Conservation (phyloP, 495 filamentous ascomycete genomes). For the Cudoniella acicularis region DNA sequence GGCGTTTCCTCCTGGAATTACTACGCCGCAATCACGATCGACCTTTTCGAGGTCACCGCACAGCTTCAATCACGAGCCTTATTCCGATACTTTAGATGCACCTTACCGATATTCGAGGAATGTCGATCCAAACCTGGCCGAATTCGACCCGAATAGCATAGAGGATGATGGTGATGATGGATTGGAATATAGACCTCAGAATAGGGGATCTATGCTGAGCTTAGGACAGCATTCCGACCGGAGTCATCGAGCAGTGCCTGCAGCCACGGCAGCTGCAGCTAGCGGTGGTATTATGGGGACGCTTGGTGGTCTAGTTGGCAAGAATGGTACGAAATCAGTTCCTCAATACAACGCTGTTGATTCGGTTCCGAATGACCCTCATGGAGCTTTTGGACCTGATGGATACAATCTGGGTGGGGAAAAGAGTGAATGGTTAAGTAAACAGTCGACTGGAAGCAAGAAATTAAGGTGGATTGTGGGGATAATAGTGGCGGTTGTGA, state of each 20-base stretch:
- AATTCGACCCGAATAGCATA: slow-evolving; percentile 75
- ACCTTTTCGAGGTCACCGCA: slow-evolving; percentile 30
- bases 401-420: slow-evolving; percentile 19
- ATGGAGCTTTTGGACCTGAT: slow-evolving; percentile 6
- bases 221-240: slow-evolving; percentile 35
- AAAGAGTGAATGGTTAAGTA: slow-evolving; percentile 30
- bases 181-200: slow-evolving; percentile 46
- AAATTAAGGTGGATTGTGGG: slow-evolving; percentile 69
- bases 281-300: slow-evolving; percentile 52
- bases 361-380: too few relatives aligned
- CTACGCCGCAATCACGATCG: slow-evolving; percentile 35
- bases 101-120: slow-evolving; percentile 58
- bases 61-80: slow-evolving; percentile 29
- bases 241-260: slow-evolving; percentile 22
- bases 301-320: slow-evolving; percentile 38
- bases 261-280: slow-evolving; percentile 34
- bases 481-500: slow-evolving; percentile 53
- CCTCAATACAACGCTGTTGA: slow-evolving; percentile 22
- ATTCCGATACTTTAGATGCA: slow-evolving; percentile 20
- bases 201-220: slow-evolving; percentile 51
- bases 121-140: slow-evolving; percentile 47
- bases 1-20: slow-evolving; percentile 21
- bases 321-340: neutral
- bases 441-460: slow-evolving; percentile 58
- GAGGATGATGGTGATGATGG: slow-evolving; percentile 86